Evolutionary conservation across 1,284 basidiomycete genomes (phyloP), one percentile per base, ranked within the genome.

Genomic region (Ustilago nuda): DNA sequence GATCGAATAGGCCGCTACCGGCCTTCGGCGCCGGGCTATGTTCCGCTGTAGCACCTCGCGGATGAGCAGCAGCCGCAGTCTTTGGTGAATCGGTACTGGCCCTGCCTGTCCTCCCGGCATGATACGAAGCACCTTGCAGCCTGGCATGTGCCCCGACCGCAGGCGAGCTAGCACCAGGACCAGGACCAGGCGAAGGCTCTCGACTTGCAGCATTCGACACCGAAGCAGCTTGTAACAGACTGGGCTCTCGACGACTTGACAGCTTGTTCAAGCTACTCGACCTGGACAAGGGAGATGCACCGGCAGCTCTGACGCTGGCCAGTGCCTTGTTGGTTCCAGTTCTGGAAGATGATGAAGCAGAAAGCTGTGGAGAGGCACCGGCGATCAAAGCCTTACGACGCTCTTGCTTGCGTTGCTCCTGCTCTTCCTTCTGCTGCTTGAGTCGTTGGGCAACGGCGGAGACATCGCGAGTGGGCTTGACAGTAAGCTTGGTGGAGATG

Each of bases 401-500:
- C 33, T 78, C 72, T 27, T 77, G 63, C 39, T 72, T 78, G 48
- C 72, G 67, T 13, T 67, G 72, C 23, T 78, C 72, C 19, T 74
- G 68, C 36, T 78, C 76, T 41, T 78, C 76, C 45, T 66, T 63
- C 27, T 74, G 67, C 50, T 78, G 72, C 41, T 78, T 78, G 48
- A 78, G 72, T 2, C 76, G 64, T 32, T 71, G 67, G 4, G 76
- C 71, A 2, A 66, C 68, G 3, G 72, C 62, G n/a, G 71, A 71
- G 27, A 68, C 64, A 62, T 75, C 68, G 5, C 65, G 56, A 15
- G 65, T 68, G 0, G 76, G 72, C 35, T 67, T 71, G 36, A 78
- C 72, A 1, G 68, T 56, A 23, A 74, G 55, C 59, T 78, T 78
- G 12, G 68, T 55, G n/a, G 58, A 33, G 33, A 78, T 66, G 37